Evolutionary conservation across 495 filamentous ascomycete genomes (phyloP), one percentile per base, ranked within the genome.

Genomic region (Penicillium taxi): DNA sequence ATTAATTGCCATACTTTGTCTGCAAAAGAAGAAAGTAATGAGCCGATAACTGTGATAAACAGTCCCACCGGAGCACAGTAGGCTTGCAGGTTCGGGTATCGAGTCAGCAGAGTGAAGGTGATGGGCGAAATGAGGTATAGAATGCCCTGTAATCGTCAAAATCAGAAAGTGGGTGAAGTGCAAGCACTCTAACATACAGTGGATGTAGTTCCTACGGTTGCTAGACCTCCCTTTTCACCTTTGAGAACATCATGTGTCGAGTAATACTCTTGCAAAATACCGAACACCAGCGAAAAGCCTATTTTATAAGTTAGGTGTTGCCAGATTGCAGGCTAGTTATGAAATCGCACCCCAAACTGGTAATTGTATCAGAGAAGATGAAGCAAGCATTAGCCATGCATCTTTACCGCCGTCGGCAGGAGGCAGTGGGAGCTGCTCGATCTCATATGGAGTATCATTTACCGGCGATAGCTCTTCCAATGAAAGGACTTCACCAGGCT

Each of bases 291-390:
- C 6, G 70, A 67, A 38, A 70, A 74, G 0, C 70, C 70, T 71
- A 34, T 12, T 32, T 20, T 38, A 5, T 2, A 11, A 9, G 23
- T 33, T 45, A 41, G 26, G 26, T 24, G n/a, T 13, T 15, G 14
- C 8, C 12, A 16, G 5, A n/a, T 9, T 39, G 6, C 1, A n/a
- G 16, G 9, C 2, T 22, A 26, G 14, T 32, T 12, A 19, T 17
- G 24, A 48, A 58, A 46, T n/a, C n/a, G n/a, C 51, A 80, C 78
- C 78, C 77, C 78, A 85, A 9, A 82, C 64, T 14, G 81, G 61
- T 6, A 68, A 59, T 41, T 85, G 78, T 18, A 82, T 61, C 35
- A 78, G 51, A 55, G 78, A 82, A 47, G 67, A 73, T 2, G 73
- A 75, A 3, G 64, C 59, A 2, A 85, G 61, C 42, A 79, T 77